Conservation (phyloP, 768 basidiomycete genomes). For the Imleria badia region DNA sequence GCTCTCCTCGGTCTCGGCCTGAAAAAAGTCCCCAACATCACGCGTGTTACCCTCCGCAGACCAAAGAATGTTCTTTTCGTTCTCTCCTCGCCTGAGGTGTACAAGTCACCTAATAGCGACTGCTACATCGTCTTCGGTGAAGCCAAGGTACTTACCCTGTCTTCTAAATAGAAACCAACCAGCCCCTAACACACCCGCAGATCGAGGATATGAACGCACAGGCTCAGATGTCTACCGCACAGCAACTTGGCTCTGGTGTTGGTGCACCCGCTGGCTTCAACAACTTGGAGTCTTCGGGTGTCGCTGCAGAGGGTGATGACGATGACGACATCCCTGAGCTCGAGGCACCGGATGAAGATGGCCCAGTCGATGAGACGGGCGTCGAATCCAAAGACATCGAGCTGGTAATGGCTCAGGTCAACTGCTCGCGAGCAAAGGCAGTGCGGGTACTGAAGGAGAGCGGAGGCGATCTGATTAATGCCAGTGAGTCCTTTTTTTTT, state of each 20-base stretch:
- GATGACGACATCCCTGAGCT: conserved; percentile 83
- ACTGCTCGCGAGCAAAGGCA: conserved; percentile 89
- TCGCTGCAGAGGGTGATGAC: conserved; percentile 54
- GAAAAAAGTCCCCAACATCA: conserved; percentile 91
- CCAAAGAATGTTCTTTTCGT: conserved; percentile 97
- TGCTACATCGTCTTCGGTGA: conserved; percentile 99
- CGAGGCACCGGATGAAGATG: conserved; percentile 81
- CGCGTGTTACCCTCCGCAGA: conserved; percentile 90
- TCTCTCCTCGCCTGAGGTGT: conserved; percentile 91
- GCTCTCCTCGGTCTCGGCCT: conserved; percentile 88
- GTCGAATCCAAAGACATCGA: conserved; percentile 95
- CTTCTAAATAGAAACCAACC: neutral
- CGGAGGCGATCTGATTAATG: conserved; percentile 94
- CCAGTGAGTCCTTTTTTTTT: conserved; percentile 66
- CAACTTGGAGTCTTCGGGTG: conserved; percentile 51
- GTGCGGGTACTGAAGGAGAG: conserved; percentile 88
- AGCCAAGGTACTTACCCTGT: conserved; percentile 64
- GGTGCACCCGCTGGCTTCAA: conserved; percentile 43
- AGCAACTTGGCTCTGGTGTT: conserved; percentile 64
- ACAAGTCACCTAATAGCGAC: conserved; percentile 96
- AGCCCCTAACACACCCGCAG: conserved; percentile 34
- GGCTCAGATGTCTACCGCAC: conserved; percentile 73
- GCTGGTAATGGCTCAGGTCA: conserved; percentile 86
- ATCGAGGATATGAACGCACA: conserved; percentile 87
- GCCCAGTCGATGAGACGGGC: conserved; percentile 79